Base-by-base conservation (phyloP, 768 basidiomycete genomes). In the Lentinula raphanica region DNA sequence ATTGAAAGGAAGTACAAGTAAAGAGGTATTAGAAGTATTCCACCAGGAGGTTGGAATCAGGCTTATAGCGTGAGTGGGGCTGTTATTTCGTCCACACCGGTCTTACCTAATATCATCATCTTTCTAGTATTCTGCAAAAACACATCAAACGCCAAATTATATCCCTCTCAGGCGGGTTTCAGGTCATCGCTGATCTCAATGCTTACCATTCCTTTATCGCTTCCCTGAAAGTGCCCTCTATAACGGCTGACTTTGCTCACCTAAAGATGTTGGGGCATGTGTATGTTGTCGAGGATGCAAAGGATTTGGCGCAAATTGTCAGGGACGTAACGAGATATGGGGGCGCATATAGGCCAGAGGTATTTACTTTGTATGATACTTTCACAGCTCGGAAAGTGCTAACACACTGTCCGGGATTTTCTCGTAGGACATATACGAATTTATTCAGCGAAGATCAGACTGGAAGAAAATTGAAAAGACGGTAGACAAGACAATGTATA, bases 381-480 rank as follows among this genome's bases (percentile, higher is more conserved):
- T 49, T 19, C 56, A 32, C 27, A 23, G 19, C 58, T 42, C 31
- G 49, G 25, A 29, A 25, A n/a, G 46, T 27, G 28, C 15, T 60
- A n/a, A 21, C 38, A 31, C 57, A 32, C 48, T 19, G n/a, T n/a
- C n/a, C n/a, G n/a, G n/a, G n/a, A n/a, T 19, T 21, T 58, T 21
- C 60, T 21, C 8, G 54, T 59, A 88, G 84, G 96, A 98, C 67
- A 80, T 98, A 51, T 98, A 98, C 69, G 96, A 98, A 70, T 96
- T 98, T 65, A 91, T 98, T 65, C 92, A 94, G 68, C 78, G 95
- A 21, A 81, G 95, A 32, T 90, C 92, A 6, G 96, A 99, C 69
- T 98, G 96, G 96, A 96, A 97, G 75, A 95, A 92, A 76, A 98
- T 98, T 59, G 95, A 98, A 70, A 96, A 93, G 72, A 87, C 84